A percentile compares a stretch with the other conserved stretches of the same genome.
phyloP scores from a whole-genome alignment of 768 basidiomycete genomes.

The Polyporus arcularius region DNA sequence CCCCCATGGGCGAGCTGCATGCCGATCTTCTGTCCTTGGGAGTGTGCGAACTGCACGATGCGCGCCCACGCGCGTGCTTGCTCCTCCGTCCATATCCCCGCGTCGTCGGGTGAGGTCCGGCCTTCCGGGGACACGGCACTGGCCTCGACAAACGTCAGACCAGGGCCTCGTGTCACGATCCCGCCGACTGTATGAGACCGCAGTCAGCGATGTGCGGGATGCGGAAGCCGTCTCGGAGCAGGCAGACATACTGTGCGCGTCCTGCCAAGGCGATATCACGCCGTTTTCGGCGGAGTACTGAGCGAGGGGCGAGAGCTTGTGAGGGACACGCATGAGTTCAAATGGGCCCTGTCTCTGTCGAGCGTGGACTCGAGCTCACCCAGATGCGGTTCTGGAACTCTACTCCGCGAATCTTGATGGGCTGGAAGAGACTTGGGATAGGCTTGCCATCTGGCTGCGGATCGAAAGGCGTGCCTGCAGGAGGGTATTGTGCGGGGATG shows the following conservation, averaged over 20 bases:
- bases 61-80: constrained; percentile 48
- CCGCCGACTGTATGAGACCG: constrained; percentile 40
- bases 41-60: constrained; percentile 68
- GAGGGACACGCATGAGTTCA: not conserved
- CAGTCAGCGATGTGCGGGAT: not conserved
- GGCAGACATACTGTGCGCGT: constrained; percentile 43
- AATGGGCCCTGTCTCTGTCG: not conserved
- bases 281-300: constrained; percentile 63
- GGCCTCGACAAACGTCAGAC: constrained; percentile 63
- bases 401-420: constrained; percentile 43
- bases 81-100: constrained; percentile 62
- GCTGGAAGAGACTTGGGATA: constrained; percentile 53
- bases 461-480: constrained; percentile 45
- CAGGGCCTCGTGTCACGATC: constrained; percentile 53
- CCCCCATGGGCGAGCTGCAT: constrained; percentile 79
- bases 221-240: not conserved
- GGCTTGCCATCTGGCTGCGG: constrained; percentile 42
- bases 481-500: constrained; percentile 46
- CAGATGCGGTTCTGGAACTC: constrained; percentile 33
- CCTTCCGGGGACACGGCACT: constrained; percentile 58
- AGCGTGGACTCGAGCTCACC: constrained; percentile 10
- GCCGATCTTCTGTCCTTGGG: constrained; percentile 66
- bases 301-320: constrained; percentile 54
- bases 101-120: constrained; percentile 61
- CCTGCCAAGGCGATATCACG: constrained; percentile 53